phyloP scores from a whole-genome alignment of 352 stramenopile genomes.

The Sclerospora graminicola region DNA sequence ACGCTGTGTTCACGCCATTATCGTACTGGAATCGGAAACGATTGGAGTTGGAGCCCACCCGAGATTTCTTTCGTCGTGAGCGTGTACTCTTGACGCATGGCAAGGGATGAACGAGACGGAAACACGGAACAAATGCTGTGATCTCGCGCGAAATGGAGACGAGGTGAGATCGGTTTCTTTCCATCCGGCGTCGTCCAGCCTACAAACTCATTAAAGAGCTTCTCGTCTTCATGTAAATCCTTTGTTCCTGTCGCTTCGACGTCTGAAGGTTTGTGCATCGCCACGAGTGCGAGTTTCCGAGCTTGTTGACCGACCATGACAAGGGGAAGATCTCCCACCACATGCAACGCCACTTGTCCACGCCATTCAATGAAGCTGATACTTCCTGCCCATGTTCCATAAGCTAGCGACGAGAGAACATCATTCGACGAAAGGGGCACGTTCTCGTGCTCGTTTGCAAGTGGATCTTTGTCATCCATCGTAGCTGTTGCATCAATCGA shows the following conservation, averaged over 20 bases:
- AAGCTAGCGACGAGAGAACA: conserved; percentile 32
- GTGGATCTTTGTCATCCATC: conserved; percentile 6
- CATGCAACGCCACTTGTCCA: conserved; percentile 60
- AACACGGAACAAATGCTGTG: conserved; percentile 65
- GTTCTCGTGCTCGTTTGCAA: conserved; percentile 13
- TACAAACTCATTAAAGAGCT: conserved; percentile 79
- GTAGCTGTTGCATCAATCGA: conserved; percentile 6
- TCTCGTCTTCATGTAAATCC: conserved; percentile 59
- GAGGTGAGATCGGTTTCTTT: conserved; percentile 53
- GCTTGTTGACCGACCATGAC: conserved; percentile 75
- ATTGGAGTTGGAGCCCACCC: conserved; percentile 58
- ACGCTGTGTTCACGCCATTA: not conserved
- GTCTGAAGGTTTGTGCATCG: conserved; percentile 40
- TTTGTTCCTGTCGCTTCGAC: conserved; percentile 11
- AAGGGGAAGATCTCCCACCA: conserved; percentile 60
- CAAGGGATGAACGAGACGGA: conserved; percentile 30
- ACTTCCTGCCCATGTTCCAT: conserved; percentile 56
- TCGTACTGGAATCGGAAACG: conserved; percentile 71
- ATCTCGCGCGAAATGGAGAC: conserved; percentile 67
- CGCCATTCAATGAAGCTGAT: conserved; percentile 85
- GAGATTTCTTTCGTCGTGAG: conserved; percentile 84
- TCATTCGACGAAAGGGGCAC: conserved; percentile 23
- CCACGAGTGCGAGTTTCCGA: conserved; percentile 60
- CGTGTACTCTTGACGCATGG: conserved; percentile 71
- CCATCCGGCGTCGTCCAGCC: conserved; percentile 56